These are phyloP conservation scores for Miscanthus sacchariflorus DNA, from an alignment of 202 grass and related monocot genomes.

Conservation along the genomic window DNA sequence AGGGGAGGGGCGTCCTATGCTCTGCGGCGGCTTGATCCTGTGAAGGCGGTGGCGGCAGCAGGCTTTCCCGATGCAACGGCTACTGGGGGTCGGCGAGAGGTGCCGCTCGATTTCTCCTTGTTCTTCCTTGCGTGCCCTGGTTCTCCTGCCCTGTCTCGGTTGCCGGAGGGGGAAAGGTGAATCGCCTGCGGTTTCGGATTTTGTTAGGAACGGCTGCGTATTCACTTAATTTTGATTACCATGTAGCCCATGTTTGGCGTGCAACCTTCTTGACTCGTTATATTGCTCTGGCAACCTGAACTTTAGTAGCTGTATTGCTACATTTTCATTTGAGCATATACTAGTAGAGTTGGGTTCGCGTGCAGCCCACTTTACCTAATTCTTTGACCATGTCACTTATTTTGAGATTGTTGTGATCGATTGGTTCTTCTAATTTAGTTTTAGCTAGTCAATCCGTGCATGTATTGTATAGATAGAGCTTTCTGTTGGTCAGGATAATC, in stretches of 20 bases:
- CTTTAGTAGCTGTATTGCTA: neutral
- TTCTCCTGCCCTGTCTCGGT: neutral
- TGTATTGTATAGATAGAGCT: neutral
- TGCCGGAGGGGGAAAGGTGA: neutral
- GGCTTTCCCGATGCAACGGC: slow-evolving; percentile 64
- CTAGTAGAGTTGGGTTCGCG: neutral
- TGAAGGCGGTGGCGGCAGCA: slow-evolving; percentile 17
- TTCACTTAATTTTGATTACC: neutral
- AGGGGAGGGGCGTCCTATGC: slow-evolving; percentile 21
- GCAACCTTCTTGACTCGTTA: neutral
- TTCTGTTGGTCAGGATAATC: neutral
- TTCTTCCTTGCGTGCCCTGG: neutral
- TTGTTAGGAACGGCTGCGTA: neutral
- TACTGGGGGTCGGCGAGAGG: slow-evolving; percentile 73
- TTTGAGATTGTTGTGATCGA: neutral
- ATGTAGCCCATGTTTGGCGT: neutral
- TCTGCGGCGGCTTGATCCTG: slow-evolving; percentile 22
- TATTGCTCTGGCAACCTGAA: neutral
- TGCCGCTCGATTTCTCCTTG: slow-evolving; percentile 18
- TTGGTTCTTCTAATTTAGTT: neutral
- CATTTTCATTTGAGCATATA: neutral
- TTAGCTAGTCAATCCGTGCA: neutral
- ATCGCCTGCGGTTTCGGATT: neutral
- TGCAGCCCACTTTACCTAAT: neutral
- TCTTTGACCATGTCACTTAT: neutral